A percentile compares a stretch with the other conserved stretches of the same genome.
These are phyloP conservation scores for Zygosaccharomyces pseudobailii DNA, from an alignment of 1,139 yeast species.

Conservation along the genomic window DNA sequence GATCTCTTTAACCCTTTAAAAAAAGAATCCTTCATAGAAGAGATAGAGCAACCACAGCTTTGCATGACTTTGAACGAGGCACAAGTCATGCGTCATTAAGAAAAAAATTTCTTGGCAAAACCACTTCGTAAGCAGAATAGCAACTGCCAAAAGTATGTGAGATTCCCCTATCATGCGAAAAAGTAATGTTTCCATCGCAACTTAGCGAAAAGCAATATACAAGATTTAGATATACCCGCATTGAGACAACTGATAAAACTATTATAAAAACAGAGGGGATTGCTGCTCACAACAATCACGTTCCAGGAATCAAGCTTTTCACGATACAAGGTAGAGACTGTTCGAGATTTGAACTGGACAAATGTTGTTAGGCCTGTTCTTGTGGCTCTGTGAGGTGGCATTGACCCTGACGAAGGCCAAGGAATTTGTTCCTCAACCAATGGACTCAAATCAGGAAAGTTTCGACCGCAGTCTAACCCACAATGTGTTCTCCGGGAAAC, in stretches of 20 bases:
- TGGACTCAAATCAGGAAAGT: not conserved
- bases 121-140: not conserved
- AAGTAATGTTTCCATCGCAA: not conserved
- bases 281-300: not conserved
- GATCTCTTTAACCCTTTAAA: not conserved
- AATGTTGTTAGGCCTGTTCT: not conserved
- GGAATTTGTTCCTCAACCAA: not conserved
- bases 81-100: not conserved
- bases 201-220: too few species aligned
- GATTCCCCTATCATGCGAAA: not conserved
- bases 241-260: too few species aligned
- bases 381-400: not conserved
- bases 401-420: not conserved
- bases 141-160: not conserved
- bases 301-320: not conserved
- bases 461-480: not conserved
- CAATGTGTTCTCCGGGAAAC: not conserved
- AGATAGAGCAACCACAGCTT: not conserved
- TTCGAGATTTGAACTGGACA: not conserved
- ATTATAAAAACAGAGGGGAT: too few species aligned
- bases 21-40: not conserved
- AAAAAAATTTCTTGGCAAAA: not conserved
- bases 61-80: not conserved
- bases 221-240: too few species aligned
- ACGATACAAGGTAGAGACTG: not conserved